Percentiles rank a stretch among this genome's conserved stretches.
Conservation (phyloP, 352 stramenopile species). For the Globisporangium echinulatum region DNA sequence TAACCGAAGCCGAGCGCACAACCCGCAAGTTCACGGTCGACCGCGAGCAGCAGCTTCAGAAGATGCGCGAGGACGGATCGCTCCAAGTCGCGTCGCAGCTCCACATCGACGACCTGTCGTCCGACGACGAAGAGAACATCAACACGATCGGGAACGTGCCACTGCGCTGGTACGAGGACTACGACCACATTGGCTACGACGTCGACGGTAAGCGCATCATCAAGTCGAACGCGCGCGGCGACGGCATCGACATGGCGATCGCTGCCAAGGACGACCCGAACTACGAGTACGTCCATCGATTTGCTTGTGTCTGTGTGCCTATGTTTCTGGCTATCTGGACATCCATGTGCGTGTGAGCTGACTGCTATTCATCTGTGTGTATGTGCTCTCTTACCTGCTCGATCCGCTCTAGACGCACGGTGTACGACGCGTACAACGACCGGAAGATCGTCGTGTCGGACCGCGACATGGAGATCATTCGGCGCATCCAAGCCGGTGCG, state of each 20-base stretch:
- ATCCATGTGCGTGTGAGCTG: too few species aligned
- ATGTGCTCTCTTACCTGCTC: neutral
- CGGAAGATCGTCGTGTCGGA: slow-evolving; percentile 95
- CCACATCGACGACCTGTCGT: slow-evolving; percentile 98
- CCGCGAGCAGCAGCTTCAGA: slow-evolving; percentile 67
- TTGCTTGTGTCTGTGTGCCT: neutral
- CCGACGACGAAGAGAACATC: slow-evolving; percentile 94
- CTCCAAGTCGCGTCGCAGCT: slow-evolving; percentile 83
- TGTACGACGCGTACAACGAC: slow-evolving; percentile 99
- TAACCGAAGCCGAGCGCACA: slow-evolving; percentile 80
- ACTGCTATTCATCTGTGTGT: neutral
- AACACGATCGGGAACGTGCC: slow-evolving; percentile 99
- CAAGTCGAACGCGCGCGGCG: slow-evolving; percentile 81
- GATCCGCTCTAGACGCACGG: slow-evolving; percentile 66
- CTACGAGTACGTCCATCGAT: slow-evolving; percentile 78
- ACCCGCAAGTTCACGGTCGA: slow-evolving; percentile 65
- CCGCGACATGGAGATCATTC: slow-evolving; percentile 97
- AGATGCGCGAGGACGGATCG: slow-evolving; percentile 82
- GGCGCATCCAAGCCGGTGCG: slow-evolving; percentile 92
- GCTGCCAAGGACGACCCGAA: slow-evolving; percentile 88
- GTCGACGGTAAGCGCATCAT: slow-evolving; percentile 95
- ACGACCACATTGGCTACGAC: slow-evolving; percentile 99
- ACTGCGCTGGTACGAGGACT: slow-evolving; percentile 99
- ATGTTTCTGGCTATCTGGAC: slow-evolving; percentile 6
- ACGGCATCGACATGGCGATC: slow-evolving; percentile 87